phyloP scores from a whole-genome alignment of 495 filamentous ascomycete species.

The Trichoderma parareesei region DNA sequence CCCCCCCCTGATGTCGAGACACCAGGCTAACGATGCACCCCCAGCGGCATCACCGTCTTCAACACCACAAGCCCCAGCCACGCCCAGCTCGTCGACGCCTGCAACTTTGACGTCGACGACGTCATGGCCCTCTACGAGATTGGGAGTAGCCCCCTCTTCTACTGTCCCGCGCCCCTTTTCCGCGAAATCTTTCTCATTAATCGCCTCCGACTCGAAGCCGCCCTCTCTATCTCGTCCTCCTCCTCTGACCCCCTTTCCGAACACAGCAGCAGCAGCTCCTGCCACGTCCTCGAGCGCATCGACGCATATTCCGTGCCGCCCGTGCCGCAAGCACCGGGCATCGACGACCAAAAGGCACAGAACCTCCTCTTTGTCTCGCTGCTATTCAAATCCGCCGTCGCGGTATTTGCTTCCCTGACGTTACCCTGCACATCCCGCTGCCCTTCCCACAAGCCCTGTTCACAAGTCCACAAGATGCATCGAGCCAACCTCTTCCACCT shows the following conservation, averaged over 20 bases:
- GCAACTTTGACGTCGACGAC: constrained; percentile 7
- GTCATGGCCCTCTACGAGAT: constrained; percentile 1
- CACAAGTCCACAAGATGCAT: background rate
- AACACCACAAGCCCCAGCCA: background rate
- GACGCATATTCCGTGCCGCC: background rate
- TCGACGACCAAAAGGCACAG: background rate
- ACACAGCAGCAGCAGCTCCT: background rate
- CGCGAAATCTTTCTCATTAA: constrained; percentile 1
- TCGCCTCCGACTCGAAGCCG: background rate
- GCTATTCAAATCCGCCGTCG: background rate
- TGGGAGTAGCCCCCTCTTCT: background rate
- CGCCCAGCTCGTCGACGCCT: background rate
- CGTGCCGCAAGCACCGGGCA: background rate
- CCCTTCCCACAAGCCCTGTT: background rate
- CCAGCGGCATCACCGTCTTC: background rate
- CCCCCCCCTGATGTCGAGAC: background rate
- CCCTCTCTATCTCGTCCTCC: too few species aligned
- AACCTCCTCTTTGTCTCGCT: background rate
- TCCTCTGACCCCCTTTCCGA: background rate
- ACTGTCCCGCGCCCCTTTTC: background rate
- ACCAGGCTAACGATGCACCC: background rate
- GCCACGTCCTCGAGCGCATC: background rate
- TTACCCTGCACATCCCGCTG: background rate
- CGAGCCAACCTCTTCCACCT: background rate
- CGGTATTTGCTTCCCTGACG: background rate